Evolutionary conservation across 371 early-diverging fungal species (phyloP).

Genomic region (Haplosporangium sp.): DNA sequence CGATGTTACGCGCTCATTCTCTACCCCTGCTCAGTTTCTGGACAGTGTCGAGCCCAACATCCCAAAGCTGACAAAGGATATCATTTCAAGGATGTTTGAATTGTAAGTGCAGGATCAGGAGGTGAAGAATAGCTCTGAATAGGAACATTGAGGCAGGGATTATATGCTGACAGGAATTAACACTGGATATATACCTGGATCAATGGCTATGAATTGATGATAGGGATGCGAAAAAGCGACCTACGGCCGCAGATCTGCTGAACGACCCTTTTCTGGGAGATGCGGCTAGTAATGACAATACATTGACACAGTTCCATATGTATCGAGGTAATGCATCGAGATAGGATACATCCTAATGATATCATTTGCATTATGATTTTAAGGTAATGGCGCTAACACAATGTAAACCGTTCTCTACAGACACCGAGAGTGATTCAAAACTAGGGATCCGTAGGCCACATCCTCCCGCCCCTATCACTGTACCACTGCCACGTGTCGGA

Average conservation of each 20-base stretch:
- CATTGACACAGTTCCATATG: constrained; percentile 56
- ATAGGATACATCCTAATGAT: not conserved
- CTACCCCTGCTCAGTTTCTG: constrained; percentile 66
- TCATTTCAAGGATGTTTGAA: constrained; percentile 68
- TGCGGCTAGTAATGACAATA: constrained; percentile 39
- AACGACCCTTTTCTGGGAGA: constrained; percentile 73
- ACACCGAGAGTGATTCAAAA: constrained; percentile 27
- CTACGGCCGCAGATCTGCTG: constrained; percentile 75
- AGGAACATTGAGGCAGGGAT: too few species aligned
- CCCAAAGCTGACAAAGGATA: constrained; percentile 59
- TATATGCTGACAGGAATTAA: too few species aligned
- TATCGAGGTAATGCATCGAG: constrained; percentile 22
- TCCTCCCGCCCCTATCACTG: constrained; percentile 28
- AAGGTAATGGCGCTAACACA: too few species aligned
- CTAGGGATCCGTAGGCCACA: constrained; percentile 22
- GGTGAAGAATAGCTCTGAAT: too few species aligned
- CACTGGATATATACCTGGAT: too few species aligned
- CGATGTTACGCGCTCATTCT: constrained; percentile 66
- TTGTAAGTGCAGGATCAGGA: constrained; percentile 36
- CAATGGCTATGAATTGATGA: not conserved
- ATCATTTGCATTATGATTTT: not conserved
- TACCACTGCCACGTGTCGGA: constrained; percentile 33
- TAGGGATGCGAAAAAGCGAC: constrained; percentile 72
- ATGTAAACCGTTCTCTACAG: not conserved
- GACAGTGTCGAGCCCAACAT: constrained; percentile 61